Base-by-base conservation (phyloP, 225 moss, liverwort and hornwort genomes). In the Anthoceros angustus region DNA sequence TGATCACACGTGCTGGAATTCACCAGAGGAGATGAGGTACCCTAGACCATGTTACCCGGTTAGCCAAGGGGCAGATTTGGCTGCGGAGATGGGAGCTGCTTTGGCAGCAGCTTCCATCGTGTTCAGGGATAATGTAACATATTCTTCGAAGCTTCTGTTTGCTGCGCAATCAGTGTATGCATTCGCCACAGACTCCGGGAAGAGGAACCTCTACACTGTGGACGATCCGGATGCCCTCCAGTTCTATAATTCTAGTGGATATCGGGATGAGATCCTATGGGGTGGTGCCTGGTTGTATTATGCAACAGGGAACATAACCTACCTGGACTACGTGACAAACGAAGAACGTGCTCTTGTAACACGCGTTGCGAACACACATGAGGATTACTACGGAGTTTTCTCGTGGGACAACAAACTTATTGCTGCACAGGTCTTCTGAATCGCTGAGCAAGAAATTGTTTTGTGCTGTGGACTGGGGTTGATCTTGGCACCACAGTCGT, bases 321-420 rank as follows among this genome's bases (percentile, higher is more conserved):
- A 88, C 41, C 86, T 95, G 46, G 7, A n/a, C 0, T 80, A 83
- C 0, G 83, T 82, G 0, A 95, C 91, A 1, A 8, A 73, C 25
- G 20, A 2, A 11, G 69, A 61, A 12, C 48, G 77, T 25, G 91
- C 85, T 0, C n/a, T 0, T 0, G 65, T 82, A 20, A 84, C 82
- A 9, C 67, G 71, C 43, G 75, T 74, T 41, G 41, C 25, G 2
- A 71, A 62, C 12, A 55, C 55, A 55, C 63, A 64, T 8, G 41
- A 25, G 9, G 71, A 46, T 25, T 75, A n/a, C 18, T 88, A 85
- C 23, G 95, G 85, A 20, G 76, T 78, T 9, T 80, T 95, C 5
- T 85, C 79, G 49, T 95, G 95, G 95, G 95, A 95, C 43, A 95
- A 76, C 85, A 95, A 95, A 70, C 85, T 95, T 62, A 66, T 77